phyloP scores from a whole-genome alignment of 352 stramenopile genomes.

The Sclerospora graminicola region DNA sequence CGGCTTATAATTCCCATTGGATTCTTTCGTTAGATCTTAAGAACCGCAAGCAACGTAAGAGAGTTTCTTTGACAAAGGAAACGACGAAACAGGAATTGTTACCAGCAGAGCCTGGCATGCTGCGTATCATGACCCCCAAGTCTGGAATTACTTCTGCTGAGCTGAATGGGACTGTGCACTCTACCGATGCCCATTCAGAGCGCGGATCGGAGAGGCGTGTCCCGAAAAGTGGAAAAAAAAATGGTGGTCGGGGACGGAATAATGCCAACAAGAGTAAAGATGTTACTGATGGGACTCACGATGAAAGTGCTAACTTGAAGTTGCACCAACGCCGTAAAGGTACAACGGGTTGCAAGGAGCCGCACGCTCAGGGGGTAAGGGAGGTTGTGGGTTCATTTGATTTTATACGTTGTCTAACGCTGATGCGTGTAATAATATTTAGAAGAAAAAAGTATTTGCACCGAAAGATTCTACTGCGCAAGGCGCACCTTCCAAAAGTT shows the following conservation, averaged over 20 bases:
- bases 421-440: constrained; percentile 1
- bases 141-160: constrained; percentile 2
- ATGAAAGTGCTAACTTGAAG: constrained; percentile 19
- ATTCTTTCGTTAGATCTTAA: constrained; percentile 21
- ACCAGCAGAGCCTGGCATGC: constrained; percentile 28
- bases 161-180: constrained; percentile 5
- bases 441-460: constrained; percentile 63
- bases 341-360: constrained; percentile 19
- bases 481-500: constrained; percentile 25
- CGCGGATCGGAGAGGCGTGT: constrained; percentile 14
- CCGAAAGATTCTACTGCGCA: constrained; percentile 40
- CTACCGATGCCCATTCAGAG: constrained; percentile 5
- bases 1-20: neutral
- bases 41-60: constrained; percentile 30
- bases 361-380: constrained; percentile 19
- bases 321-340: constrained; percentile 20
- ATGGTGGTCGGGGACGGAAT: constrained; percentile 18
- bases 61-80: constrained; percentile 26
- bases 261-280: constrained; percentile 29
- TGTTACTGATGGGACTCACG: constrained; percentile 10
- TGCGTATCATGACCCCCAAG: constrained; percentile 51
- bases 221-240: constrained; percentile 18
- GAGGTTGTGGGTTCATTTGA: neutral
- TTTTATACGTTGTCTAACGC: neutral
- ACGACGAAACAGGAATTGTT: constrained; percentile 13